Base-by-base conservation (phyloP, 1,284 basidiomycete species). In the Trichosporon ovoides region DNA sequence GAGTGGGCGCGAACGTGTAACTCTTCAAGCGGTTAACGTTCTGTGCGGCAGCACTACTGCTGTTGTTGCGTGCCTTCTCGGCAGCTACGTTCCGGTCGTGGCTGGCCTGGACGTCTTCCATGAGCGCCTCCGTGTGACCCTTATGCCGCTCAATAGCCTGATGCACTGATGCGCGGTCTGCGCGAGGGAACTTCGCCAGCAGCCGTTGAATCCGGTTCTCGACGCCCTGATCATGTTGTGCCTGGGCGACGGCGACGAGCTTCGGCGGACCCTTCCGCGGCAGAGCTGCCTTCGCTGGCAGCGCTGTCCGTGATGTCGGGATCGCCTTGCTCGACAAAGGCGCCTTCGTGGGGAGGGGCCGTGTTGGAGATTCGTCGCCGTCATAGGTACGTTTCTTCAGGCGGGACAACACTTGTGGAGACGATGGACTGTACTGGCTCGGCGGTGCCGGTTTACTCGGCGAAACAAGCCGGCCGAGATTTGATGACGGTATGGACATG, bases 321-420 rank as follows among this genome's bases (percentile, higher is more conserved):
- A n/a, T n/a, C n/a, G n/a, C n/a, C n/a, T n/a, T n/a, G n/a, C 28
- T n/a, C n/a, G n/a, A n/a, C n/a, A n/a, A n/a, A n/a, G n/a, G n/a
- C n/a, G n/a, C n/a, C n/a, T n/a, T n/a, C n/a, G n/a, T n/a, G n/a
- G 50, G 20, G 14, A 14, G 9, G 4, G 31, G 14, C 14, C 11
- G 12, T 12, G 40, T 57, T 11, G 66, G 64, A 1, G 62, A 53
- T 5, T 59, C 61, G 49, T 64, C 67, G 20, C 51, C n/a, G n/a
- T n/a, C n/a, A n/a, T n/a, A n/a, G n/a, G n/a, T 55, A 24, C 61
- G 64, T n/a, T 55, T 49, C 33, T 60, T 53, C 60, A 66, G 49
- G n/a, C 61, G 60, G 34, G 59, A 63, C 19, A 64, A 59, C 18
- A 53, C 64, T 38, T 50, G 64, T 13, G 68, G 65, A 19, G 68